phyloP scores from a whole-genome alignment of 1,139 yeast genomes.

The Yamadazyma mexicana region DNA sequence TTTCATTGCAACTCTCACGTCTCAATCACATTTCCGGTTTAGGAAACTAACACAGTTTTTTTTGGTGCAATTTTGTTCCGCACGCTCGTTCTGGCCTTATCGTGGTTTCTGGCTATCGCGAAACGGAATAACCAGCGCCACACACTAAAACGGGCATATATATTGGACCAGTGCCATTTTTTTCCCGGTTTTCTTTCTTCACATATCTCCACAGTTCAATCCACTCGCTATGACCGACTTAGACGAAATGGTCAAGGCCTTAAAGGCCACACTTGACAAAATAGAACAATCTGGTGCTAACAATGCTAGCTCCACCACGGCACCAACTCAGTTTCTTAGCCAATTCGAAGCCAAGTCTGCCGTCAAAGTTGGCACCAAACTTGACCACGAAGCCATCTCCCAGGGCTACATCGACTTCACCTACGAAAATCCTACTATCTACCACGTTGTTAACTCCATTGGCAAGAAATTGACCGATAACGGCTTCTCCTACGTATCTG shows the following conservation, averaged over 20 bases:
- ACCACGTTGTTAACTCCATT: constrained; percentile 37
- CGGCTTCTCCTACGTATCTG: constrained; percentile 33
- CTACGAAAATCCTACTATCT: constrained; percentile 42
- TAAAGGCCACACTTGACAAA: constrained; percentile 13
- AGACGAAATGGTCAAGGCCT: constrained; percentile 16
- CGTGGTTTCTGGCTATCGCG: constrained; percentile 1
- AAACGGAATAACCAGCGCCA: constrained; percentile 9
- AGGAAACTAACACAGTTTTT: too few species aligned
- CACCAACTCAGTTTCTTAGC: neutral
- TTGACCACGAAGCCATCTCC: constrained; percentile 19
- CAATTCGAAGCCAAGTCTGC: neutral
- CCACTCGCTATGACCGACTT: constrained; percentile 14
- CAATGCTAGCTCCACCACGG: neutral
- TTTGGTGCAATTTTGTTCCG: constrained; percentile 2
- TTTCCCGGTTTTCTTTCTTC: neutral
- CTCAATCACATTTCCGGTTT: too few species aligned
- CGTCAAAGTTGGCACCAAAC: constrained; percentile 2
- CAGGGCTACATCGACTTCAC: constrained; percentile 39
- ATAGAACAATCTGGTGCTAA: constrained; percentile 7
- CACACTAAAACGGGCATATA: neutral
- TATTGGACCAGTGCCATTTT: neutral
- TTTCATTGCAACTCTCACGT: too few species aligned
- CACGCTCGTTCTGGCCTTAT: neutral
- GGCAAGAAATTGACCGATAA: constrained; percentile 23
- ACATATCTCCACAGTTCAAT: neutral